Evolutionary conservation across 2,329 filamentous ascomycete species (phyloP).

Genomic region (Arthrobotrys iridis): DNA sequence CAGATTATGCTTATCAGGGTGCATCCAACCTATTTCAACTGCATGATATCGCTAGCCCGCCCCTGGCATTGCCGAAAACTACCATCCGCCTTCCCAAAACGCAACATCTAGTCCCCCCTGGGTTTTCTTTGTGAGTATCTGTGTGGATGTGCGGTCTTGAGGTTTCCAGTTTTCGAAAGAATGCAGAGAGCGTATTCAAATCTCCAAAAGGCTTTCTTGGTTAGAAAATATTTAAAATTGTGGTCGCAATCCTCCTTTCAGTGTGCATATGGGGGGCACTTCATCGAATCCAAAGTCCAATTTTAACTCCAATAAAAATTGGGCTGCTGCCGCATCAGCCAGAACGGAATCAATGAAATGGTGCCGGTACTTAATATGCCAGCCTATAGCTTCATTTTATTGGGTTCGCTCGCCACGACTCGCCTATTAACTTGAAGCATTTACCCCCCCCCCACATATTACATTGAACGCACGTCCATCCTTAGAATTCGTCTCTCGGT

Average conservation of each 20-base stretch:
- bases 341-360: neutral
- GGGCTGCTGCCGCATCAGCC: neutral
- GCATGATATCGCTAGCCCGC: slow-evolving; percentile 12
- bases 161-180: no score
- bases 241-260: neutral
- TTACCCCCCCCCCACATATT: no score
- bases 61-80: slow-evolving; percentile 12
- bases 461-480: no score
- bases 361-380: neutral
- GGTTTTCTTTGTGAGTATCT: no score
- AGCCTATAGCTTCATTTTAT: neutral
- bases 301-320: neutral
- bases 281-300: no score
- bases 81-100: slow-evolving; percentile 1
- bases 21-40: slow-evolving; percentile 1
- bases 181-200: no score
- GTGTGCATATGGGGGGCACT: neutral
- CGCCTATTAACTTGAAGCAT: neutral
- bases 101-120: neutral
- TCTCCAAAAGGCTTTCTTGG: no score
- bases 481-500: neutral
- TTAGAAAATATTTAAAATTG: neutral
- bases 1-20: slow-evolving; percentile 46
- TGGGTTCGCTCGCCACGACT: neutral
- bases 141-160: no score